These are phyloP conservation scores for Arthrobotrys sinensis DNA, from an alignment of 2,329 filamentous ascomycete species.

Conservation along the genomic window DNA sequence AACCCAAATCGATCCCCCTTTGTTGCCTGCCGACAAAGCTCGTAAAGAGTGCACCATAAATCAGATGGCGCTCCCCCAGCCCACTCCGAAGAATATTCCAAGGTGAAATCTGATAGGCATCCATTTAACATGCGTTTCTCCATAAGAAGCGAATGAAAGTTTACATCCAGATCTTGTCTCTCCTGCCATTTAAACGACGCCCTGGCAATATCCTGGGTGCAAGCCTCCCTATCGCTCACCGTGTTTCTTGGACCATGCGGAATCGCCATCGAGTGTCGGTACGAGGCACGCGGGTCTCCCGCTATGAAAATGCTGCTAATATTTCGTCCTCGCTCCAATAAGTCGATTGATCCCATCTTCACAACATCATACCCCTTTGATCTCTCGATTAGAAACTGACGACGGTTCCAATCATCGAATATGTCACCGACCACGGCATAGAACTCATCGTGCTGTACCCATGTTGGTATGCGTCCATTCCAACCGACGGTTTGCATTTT, in stretches of 20 bases:
- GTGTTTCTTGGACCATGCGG: slow-evolving; percentile 7
- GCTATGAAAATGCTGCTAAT: background rate
- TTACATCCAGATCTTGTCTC: slow-evolving; percentile 20
- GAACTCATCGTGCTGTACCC: too few relatives aligned
- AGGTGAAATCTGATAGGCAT: background rate
- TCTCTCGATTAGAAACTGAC: too few relatives aligned
- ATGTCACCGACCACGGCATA: too few relatives aligned
- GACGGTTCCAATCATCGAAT: too few relatives aligned
- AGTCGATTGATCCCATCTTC: too few relatives aligned
- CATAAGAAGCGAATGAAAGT: slow-evolving; percentile 7
- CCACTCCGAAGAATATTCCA: slow-evolving; percentile 14
- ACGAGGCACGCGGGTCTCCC: slow-evolving; percentile 5
- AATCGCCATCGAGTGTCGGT: background rate
- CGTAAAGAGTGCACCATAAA: slow-evolving; percentile 26
- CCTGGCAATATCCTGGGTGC: slow-evolving; percentile 32
- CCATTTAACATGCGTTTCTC: background rate
- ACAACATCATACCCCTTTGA: too few relatives aligned
- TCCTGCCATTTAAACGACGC: slow-evolving; percentile 11
- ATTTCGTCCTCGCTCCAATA: too few relatives aligned
- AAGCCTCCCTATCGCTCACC: slow-evolving; percentile 14
- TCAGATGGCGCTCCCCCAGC: background rate
- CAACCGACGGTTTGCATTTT: too few relatives aligned
- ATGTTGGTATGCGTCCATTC: too few relatives aligned
- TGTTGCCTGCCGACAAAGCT: slow-evolving; percentile 18
- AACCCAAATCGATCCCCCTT: slow-evolving; percentile 19